phyloP scores from a whole-genome alignment of 345 rosid species.

The Eucalyptus shirleyi region DNA sequence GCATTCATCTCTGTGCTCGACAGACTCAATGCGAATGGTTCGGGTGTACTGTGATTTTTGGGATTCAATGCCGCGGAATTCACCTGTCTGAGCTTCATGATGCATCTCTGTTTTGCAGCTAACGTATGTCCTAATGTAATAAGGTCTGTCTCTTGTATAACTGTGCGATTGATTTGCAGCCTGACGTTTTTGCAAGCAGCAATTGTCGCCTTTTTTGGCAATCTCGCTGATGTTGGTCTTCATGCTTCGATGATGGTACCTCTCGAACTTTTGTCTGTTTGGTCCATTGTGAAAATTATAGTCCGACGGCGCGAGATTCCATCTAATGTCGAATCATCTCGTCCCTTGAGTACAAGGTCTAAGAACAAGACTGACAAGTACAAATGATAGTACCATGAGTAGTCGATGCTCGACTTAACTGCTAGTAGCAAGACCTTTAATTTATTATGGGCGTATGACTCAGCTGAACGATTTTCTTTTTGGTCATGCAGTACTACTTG shows the following conservation, averaged over 20 bases:
- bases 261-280: not conserved
- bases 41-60: not conserved
- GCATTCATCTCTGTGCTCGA: not conserved
- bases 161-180: conserved; percentile 18
- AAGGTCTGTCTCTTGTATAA: not conserved
- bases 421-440: not conserved
- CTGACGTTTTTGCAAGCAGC: conserved; percentile 66
- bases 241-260: conserved; percentile 66
- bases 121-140: not conserved
- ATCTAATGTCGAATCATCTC: not conserved
- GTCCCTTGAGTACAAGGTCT: not conserved
- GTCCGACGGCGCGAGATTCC: not conserved
- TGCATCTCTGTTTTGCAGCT: not conserved
- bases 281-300: not conserved
- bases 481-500: conserved; percentile 54
- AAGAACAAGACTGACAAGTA: not conserved
- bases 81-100: not conserved
- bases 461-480: not conserved
- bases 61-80: not conserved
- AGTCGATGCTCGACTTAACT: not conserved
- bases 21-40: not conserved
- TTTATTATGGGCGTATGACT: not conserved
- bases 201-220: conserved; percentile 57
- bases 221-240: conserved; percentile 66
- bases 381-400: not conserved